phyloP scores from a whole-genome alignment of 805 yeast species.

The Alloascoidea hylecoeti region DNA sequence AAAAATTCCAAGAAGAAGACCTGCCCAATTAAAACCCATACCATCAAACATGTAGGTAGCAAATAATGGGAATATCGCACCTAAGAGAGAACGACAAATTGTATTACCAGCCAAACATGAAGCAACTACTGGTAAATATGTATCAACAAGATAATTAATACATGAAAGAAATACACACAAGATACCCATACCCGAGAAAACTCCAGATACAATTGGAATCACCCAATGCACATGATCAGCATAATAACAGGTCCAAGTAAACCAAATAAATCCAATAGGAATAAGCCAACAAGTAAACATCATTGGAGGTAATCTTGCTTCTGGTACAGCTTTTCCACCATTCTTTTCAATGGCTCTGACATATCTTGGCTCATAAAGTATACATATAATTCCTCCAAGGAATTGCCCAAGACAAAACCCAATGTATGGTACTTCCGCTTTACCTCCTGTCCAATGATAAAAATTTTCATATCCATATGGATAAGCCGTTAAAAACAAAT shows the following conservation, averaged over 20 bases:
- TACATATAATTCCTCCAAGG: constrained; percentile 38
- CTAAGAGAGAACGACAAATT: constrained; percentile 51
- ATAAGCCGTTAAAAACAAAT: constrained; percentile 59
- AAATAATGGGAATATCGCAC: constrained; percentile 61
- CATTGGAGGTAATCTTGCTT: constrained; percentile 57
- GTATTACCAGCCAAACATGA: constrained; percentile 69
- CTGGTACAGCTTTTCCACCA: constrained; percentile 51
- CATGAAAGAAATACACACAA: constrained; percentile 55
- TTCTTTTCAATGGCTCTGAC: constrained; percentile 30
- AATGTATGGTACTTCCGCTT: constrained; percentile 67
- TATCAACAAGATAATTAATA: constrained; percentile 59
- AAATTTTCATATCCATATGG: constrained; percentile 56
- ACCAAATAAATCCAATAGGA: constrained; percentile 63
- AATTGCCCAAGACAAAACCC: constrained; percentile 59
- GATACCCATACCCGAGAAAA: constrained; percentile 54
- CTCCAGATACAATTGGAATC: constrained; percentile 57
- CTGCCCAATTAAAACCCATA: constrained; percentile 71
- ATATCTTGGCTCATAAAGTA: constrained; percentile 42
- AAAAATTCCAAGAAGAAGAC: constrained; percentile 51
- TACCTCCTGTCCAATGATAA: constrained; percentile 46
- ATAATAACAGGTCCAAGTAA: constrained; percentile 67
- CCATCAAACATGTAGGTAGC: constrained; percentile 55
- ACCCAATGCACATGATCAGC: constrained; percentile 57
- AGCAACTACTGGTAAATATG: constrained; percentile 59
- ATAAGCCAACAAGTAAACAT: constrained; percentile 46